Conservation (phyloP, 306 rosid species). For the Inga leiocalycina region DNA sequence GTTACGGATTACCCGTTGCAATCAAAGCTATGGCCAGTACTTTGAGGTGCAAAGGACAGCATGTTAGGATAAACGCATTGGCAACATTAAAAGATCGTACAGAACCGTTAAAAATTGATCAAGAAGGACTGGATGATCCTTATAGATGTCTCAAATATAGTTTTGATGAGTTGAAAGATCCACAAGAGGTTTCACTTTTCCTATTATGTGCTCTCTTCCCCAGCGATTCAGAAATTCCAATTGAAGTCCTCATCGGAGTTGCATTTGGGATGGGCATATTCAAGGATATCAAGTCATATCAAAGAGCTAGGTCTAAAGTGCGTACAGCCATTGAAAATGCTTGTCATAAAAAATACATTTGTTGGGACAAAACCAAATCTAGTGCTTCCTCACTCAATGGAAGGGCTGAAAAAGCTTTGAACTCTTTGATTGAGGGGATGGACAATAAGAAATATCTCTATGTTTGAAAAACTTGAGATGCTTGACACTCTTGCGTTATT, state of each 20-base stretch:
- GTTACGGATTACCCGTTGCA: too few species aligned
- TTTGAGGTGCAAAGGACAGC: background rate
- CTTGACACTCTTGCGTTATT: background rate
- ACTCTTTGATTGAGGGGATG: background rate
- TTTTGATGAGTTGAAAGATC: background rate
- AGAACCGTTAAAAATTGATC: background rate
- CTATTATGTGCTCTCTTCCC: constrained; percentile 8
- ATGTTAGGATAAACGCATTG: background rate
- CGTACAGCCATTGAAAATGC: background rate
- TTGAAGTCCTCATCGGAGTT: background rate
- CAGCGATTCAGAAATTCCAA: background rate
- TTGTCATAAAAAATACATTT: background rate
- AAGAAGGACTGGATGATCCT: background rate
- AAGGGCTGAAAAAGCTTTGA: background rate
- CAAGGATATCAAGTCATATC: background rate
- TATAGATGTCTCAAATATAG: constrained; percentile 1
- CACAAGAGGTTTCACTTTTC: background rate
- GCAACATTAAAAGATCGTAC: background rate
- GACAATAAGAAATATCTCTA: background rate
- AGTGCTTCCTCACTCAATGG: background rate
- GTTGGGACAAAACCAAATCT: background rate
- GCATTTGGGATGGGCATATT: background rate
- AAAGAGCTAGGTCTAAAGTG: background rate
- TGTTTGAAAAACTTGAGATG: background rate
- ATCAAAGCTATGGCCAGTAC: background rate